These are phyloP conservation scores for Ettlia oleoabundans DNA, from an alignment of 139 green algal species.

Conservation along the genomic window DNA sequence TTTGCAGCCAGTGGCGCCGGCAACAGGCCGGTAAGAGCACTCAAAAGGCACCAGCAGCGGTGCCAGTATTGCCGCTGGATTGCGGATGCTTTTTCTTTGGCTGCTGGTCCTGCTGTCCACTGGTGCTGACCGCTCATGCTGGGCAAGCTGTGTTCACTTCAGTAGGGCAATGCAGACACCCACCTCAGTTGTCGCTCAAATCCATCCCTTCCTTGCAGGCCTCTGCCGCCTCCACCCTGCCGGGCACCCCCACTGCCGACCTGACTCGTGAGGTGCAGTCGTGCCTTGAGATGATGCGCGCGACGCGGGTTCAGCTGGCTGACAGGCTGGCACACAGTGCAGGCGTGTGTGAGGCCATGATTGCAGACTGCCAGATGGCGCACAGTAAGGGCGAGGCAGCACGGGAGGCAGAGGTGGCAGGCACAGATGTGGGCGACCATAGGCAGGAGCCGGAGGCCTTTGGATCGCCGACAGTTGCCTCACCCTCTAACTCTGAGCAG, in stretches of 20 bases:
- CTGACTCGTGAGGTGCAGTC: slow-evolving; percentile 21
- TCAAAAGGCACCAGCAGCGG: too few relatives aligned
- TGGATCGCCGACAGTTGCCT: neutral
- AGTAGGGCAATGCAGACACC: too few relatives aligned
- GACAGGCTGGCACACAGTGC: slow-evolving; percentile 59
- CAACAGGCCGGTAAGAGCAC: slow-evolving; percentile 3
- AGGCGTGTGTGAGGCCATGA: slow-evolving; percentile 41
- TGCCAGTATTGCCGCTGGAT: neutral
- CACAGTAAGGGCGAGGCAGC: too few relatives aligned
- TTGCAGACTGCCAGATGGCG: slow-evolving; percentile 9
- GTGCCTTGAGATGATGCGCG: slow-evolving; percentile 34
- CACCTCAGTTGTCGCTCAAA: too few relatives aligned
- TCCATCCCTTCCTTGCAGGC: slow-evolving; percentile 5
- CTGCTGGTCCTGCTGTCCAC: neutral
- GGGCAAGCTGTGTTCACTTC: too few relatives aligned
- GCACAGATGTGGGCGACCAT: too few relatives aligned
- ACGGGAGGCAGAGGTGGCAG: too few relatives aligned
- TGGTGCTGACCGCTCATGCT: too few relatives aligned
- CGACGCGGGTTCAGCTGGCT: slow-evolving; percentile 15
- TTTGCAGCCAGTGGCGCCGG: neutral
- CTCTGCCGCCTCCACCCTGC: slow-evolving; percentile 12
- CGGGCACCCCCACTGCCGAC: slow-evolving; percentile 12
- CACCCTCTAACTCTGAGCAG: neutral
- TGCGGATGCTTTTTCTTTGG: neutral
- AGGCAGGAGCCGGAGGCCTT: neutral